Evolutionary conservation across 2,329 filamentous ascomycete genomes (phyloP).

Genomic region (Kalmusia sp.): DNA sequence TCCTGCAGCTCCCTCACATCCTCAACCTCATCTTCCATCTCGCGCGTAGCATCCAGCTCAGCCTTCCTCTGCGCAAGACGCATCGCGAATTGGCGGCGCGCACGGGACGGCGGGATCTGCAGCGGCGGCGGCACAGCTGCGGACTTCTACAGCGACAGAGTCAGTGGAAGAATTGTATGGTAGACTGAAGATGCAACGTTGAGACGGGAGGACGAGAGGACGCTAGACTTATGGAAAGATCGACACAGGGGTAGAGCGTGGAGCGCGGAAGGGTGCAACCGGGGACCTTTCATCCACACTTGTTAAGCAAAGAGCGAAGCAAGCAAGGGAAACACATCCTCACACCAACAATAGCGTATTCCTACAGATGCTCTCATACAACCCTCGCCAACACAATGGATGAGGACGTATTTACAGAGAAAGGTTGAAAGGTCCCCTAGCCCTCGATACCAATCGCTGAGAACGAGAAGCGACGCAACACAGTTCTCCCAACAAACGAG

Average conservation of each 20-base stretch:
- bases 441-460: conserved; percentile 18
- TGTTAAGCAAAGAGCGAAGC: conserved; percentile 7
- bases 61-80: conserved; percentile 68
- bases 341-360: conserved; percentile 33
- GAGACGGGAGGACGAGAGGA: not conserved
- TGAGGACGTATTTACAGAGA: conserved; percentile 37
- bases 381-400: conserved; percentile 21
- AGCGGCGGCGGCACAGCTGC: conserved; percentile 68
- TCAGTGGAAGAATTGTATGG: conserved; percentile 14
- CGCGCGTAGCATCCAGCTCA: conserved; percentile 32
- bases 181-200: conserved; percentile 7
- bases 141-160: conserved; percentile 1
- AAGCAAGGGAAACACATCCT: conserved; percentile 23
- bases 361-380: conserved; percentile 37
- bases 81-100: conserved; percentile 87
- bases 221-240: not conserved
- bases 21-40: conserved; percentile 27
- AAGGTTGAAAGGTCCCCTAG: conserved; percentile 14
- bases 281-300: conserved; percentile 2
- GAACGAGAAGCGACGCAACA: conserved; percentile 20
- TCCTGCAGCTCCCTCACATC: conserved; percentile 25
- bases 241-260: not conserved
- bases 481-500: conserved; percentile 4
- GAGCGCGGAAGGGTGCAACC: not conserved
- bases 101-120: conserved; percentile 85